Evolutionary conservation across 2,329 filamentous ascomycete species (phyloP).

Genomic region (Fusarium continuum): DNA sequence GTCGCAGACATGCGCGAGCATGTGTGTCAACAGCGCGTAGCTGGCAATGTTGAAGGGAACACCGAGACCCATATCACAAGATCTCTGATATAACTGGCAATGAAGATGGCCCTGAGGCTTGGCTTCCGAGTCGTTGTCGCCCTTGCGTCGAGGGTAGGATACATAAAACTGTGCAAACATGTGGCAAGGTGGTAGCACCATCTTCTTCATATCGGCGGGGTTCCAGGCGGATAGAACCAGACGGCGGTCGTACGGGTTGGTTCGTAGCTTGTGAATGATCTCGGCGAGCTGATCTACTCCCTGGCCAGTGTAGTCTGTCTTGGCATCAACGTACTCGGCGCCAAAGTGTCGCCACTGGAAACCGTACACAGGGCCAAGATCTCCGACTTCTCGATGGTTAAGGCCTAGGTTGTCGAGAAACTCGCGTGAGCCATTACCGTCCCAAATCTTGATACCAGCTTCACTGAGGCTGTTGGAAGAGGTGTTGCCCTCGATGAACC

Average conservation of each 20-base stretch:
- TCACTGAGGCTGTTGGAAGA: conserved; percentile 79
- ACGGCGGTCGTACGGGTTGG: conserved; percentile 85
- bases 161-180: conserved; percentile 99
- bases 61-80: conserved; percentile 95
- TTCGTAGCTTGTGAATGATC: conserved; percentile 85
- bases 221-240: conserved; percentile 97
- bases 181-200: conserved; percentile 94
- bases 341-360: conserved; percentile 99
- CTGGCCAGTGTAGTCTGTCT: conserved; percentile 84
- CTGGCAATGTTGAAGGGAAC: conserved; percentile 98
- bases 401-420: conserved; percentile 90
- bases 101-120: conserved; percentile 75
- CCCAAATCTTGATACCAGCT: conserved; percentile 95
- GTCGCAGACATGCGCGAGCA: conserved; percentile 88
- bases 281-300: conserved; percentile 94
- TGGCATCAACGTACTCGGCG: conserved; percentile 82
- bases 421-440: conserved; percentile 91
- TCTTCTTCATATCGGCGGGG: conserved; percentile 81
- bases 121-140: conserved; percentile 43
- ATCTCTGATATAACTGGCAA: conserved; percentile 91
- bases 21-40: conserved; percentile 93
- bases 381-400: conserved; percentile 81
- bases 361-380: conserved; percentile 94
- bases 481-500: conserved; percentile 90
- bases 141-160: conserved; percentile 66